These are phyloP conservation scores for Lizonia empirigonia DNA, from an alignment of 2,329 filamentous ascomycete species.

Conservation along the genomic window DNA sequence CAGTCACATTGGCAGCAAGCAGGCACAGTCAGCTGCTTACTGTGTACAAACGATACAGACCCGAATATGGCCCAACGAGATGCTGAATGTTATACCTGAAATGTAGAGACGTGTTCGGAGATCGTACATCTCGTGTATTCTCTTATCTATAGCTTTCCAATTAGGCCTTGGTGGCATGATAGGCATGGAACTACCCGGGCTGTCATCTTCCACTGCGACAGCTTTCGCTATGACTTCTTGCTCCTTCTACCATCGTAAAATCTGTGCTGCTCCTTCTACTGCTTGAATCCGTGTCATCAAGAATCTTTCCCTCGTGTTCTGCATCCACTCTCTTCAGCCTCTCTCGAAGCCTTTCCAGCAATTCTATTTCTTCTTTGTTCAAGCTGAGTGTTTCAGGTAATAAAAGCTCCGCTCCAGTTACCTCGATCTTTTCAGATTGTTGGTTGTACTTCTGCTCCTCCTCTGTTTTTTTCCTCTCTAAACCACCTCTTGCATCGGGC, in stretches of 20 bases:
- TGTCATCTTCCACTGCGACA: conserved; percentile 1
- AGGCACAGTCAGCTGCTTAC: not conserved
- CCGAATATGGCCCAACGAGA: not conserved
- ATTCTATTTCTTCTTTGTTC: conserved; percentile 41
- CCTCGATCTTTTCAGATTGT: conserved; percentile 33
- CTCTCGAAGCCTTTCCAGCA: conserved; percentile 45
- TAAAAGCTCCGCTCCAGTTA: conserved; percentile 38
- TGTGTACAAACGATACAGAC: too few species aligned
- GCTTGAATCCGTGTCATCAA: conserved; percentile 11
- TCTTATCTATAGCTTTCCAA: conserved; percentile 13
- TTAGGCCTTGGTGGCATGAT: conserved; percentile 3
- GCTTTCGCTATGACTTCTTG: conserved; percentile 16
- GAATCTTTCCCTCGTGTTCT: conserved; percentile 8
- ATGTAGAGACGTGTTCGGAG: conserved; percentile 4
- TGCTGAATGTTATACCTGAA: not conserved
- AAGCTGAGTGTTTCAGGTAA: conserved; percentile 47
- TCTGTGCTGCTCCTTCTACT: conserved; percentile 31
- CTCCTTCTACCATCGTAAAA: conserved; percentile 22
- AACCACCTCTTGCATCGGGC: conserved; percentile 25
- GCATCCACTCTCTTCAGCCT: conserved; percentile 33
- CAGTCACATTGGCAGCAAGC: not conserved
- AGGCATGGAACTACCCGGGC: not conserved
- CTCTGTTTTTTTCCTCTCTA: conserved; percentile 26
- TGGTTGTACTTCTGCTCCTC: conserved; percentile 24
- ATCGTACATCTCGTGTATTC: conserved; percentile 5